Conservation (phyloP, 2,329 filamentous ascomycete species). For the Torrubiella hemipterigena region DNA sequence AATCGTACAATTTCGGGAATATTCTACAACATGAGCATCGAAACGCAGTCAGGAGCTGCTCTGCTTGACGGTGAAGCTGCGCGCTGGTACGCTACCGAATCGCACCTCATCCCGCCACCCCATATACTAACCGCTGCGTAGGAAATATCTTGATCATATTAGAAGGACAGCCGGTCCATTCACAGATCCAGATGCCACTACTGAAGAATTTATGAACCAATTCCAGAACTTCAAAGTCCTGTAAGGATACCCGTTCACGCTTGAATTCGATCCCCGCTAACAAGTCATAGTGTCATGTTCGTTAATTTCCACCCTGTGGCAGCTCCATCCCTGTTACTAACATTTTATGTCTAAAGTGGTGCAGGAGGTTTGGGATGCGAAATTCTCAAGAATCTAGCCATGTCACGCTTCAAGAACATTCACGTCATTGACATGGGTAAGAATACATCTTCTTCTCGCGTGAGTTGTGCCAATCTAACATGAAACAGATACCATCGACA, state of each 20-base stretch:
- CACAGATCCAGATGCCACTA: slow-evolving; percentile 51
- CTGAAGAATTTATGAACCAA: slow-evolving; percentile 38
- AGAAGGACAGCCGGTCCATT: slow-evolving; percentile 69
- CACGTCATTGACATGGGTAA: slow-evolving; percentile 97
- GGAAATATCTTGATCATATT: slow-evolving; percentile 76
- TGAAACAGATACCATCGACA: slow-evolving; percentile 78
- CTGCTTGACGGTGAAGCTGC: slow-evolving; percentile 13
- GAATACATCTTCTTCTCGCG: slow-evolving; percentile 9
- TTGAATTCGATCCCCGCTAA: slow-evolving; percentile 2
- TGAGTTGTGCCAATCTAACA: slow-evolving; percentile 3
- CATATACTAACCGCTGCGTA: slow-evolving; percentile 21
- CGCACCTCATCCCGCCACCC: slow-evolving; percentile 1
- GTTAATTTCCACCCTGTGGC: slow-evolving; percentile 14
- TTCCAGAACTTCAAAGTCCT: slow-evolving; percentile 65
- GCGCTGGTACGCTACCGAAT: slow-evolving; percentile 19
- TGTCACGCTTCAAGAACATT: slow-evolving; percentile 93
- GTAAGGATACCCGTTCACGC: slow-evolving; percentile 29
- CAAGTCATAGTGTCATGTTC: slow-evolving; percentile 34
- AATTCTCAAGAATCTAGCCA: slow-evolving; percentile 87
- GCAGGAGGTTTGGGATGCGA: slow-evolving; percentile 93
- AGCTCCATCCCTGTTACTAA: slow-evolving; percentile 7
- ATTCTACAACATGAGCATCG: not conserved
- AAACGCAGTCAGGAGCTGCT: slow-evolving; percentile 3
- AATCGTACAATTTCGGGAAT: no score
- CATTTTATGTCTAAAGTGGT: slow-evolving; percentile 44